phyloP scores from a whole-genome alignment of 148 eudicot genomes.

The Rhododendron williamsianum region DNA sequence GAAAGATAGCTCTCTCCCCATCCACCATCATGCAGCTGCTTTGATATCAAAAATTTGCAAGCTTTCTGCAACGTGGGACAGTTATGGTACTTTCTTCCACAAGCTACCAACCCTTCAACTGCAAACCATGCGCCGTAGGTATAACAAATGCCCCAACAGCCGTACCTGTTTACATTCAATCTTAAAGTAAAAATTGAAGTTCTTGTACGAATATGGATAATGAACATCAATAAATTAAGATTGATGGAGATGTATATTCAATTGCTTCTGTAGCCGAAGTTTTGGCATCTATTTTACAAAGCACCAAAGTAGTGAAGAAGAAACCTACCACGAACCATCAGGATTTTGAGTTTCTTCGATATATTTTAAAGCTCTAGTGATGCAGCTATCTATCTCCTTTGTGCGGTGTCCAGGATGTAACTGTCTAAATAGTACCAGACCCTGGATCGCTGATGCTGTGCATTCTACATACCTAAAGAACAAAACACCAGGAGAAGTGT shows the following conservation, averaged over 20 bases:
- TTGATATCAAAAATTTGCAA: constrained; percentile 50
- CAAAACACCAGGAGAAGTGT: not conserved
- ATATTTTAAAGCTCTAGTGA: constrained; percentile 31
- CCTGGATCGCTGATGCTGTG: constrained; percentile 45
- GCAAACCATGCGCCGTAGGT: constrained; percentile 69
- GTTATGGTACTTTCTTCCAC: constrained; percentile 33
- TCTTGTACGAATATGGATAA: not conserved
- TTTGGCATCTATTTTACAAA: not conserved
- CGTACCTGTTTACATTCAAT: constrained; percentile 30
- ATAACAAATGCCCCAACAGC: constrained; percentile 59
- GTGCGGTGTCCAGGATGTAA: constrained; percentile 33
- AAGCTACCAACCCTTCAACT: constrained; percentile 39
- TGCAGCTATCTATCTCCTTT: constrained; percentile 35
- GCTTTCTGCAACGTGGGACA: constrained; percentile 39
- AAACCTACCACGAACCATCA: constrained; percentile 47
- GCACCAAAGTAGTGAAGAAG: not conserved
- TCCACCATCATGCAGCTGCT: constrained; percentile 56
- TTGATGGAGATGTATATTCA: not conserved
- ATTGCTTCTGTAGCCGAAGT: not conserved
- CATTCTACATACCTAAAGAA: constrained; percentile 34
- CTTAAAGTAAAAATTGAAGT: not conserved
- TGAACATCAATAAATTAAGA: not conserved
- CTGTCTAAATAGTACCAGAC: constrained; percentile 32
- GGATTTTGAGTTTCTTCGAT: constrained; percentile 36
- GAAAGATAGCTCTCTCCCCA: constrained; percentile 75